Percentiles rank a stretch among this genome's conserved stretches.
phyloP scores from a whole-genome alignment of 306 rosid genomes.

The Prunus mira region DNA sequence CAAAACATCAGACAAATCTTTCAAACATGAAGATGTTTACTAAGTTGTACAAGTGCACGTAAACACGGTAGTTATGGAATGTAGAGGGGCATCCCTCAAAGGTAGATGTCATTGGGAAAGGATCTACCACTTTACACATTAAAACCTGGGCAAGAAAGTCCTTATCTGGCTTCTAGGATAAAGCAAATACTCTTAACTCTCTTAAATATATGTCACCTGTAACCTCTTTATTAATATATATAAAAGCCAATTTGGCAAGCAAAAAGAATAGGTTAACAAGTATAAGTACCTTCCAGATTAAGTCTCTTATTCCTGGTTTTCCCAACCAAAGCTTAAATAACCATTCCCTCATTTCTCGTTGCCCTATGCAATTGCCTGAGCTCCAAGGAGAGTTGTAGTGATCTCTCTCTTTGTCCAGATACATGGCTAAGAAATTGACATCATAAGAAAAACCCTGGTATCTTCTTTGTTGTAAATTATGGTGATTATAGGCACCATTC shows the following conservation, averaged over 20 bases:
- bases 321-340: constrained; percentile 76
- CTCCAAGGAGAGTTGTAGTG: constrained; percentile 87
- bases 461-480: constrained; percentile 45
- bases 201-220: neutral
- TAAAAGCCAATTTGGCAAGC: constrained; percentile 7
- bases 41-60: neutral
- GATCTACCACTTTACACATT: neutral
- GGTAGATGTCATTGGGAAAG: neutral
- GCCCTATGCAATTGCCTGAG: constrained; percentile 89
- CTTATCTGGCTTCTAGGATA: neutral
- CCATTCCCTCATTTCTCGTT: constrained; percentile 96
- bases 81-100: neutral
- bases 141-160: neutral
- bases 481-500: constrained; percentile 41
- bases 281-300: constrained; percentile 79
- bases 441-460: constrained; percentile 73
- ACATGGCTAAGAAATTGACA: constrained; percentile 66
- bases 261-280: constrained; percentile 13
- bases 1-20: neutral
- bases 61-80: neutral
- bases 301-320: constrained; percentile 74
- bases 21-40: neutral
- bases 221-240: neutral
- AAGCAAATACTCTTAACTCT: neutral
- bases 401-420: constrained; percentile 82